Evolutionary conservation across 768 basidiomycete genomes (phyloP).

Genomic region (Boletus rubescentipes): DNA sequence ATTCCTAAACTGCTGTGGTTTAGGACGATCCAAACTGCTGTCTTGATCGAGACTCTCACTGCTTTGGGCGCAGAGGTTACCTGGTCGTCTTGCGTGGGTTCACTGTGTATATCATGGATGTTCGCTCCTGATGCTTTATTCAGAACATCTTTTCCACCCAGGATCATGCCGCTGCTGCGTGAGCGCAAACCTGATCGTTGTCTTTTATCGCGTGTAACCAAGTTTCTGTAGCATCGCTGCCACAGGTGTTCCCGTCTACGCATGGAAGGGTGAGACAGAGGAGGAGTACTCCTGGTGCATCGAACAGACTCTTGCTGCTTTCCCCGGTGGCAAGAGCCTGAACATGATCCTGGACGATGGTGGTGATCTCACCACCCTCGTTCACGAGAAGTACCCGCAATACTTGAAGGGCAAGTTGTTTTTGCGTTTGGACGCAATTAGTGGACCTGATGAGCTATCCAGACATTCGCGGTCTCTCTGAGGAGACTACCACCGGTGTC

Average conservation of each 20-base stretch:
- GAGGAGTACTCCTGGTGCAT: constrained; percentile 99
- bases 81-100: constrained; percentile 94
- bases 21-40: constrained; percentile 98
- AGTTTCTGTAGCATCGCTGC: constrained; percentile 74
- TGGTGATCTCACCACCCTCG: constrained; percentile 91
- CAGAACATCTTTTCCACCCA: constrained; percentile 99
- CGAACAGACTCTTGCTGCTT: constrained; percentile 90
- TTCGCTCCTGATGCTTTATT: constrained; percentile 4
- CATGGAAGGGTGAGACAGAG: constrained; percentile 99
- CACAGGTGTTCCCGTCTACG: constrained; percentile 97
- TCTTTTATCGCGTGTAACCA: neutral
- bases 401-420: constrained; percentile 61
- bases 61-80: constrained; percentile 95
- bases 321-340: constrained; percentile 76
- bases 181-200: constrained; percentile 31
- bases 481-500: constrained; percentile 99
- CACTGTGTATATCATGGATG: neutral
- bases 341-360: constrained; percentile 99
- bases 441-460: neutral
- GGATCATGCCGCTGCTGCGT: constrained; percentile 98
- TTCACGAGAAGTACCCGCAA: constrained; percentile 96
- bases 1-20: constrained; percentile 6
- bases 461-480: constrained; percentile 93
- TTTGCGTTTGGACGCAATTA: neutral
- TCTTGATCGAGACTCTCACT: constrained; percentile 96